Base-by-base conservation (phyloP, 306 rosid species). In the Lithocarpus polystachyus region DNA sequence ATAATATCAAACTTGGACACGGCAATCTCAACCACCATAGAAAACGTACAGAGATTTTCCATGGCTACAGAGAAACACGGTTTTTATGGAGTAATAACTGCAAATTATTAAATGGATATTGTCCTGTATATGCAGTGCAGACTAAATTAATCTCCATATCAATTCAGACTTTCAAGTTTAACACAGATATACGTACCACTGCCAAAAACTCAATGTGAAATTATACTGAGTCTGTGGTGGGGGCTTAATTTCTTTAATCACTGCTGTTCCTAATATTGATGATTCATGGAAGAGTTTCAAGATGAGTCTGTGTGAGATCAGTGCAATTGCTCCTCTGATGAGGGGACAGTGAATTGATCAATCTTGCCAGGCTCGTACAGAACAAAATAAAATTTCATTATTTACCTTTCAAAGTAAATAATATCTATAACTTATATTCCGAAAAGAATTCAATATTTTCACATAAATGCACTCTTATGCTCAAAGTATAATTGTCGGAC, bases 11-110 rank as follows among this genome's bases (percentile, higher is more conserved):
- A 80, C 76, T 60, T 60, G 65, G 78, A 51, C 37, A 48, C 43
- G 65, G 22, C 67, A 56, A 74, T 77, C 68, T 55, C 72, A 77
- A 53, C 80, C 33, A 68, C 74, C 68, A 75, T 1, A 68, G 54
- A 6, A 53, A 53, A 53, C 26, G 48, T 72, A 18, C 64, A 28
- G 37, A 53, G 68, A 74, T 67, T 20, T 18, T 53, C 31, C n/a
- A 22, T 68, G 57, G 29, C 40, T 35, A n/a, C 29, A 54, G 26
- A 22, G 45, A 45, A 54, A 22, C 57, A 20, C 54, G 37, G 20
- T 67, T 67, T 54, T 33, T 40, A 31, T 14, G 10, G 53, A 28
- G 53, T 28, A 77, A 68, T 77, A 29, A 54, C 53, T 31, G 74
- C 56, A 8, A 40, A 40, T 40, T 40, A 8, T 40, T 8, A 40